Conservation (phyloP, 2,329 filamentous ascomycete genomes). For the Trichoderma afroharzianum region DNA sequence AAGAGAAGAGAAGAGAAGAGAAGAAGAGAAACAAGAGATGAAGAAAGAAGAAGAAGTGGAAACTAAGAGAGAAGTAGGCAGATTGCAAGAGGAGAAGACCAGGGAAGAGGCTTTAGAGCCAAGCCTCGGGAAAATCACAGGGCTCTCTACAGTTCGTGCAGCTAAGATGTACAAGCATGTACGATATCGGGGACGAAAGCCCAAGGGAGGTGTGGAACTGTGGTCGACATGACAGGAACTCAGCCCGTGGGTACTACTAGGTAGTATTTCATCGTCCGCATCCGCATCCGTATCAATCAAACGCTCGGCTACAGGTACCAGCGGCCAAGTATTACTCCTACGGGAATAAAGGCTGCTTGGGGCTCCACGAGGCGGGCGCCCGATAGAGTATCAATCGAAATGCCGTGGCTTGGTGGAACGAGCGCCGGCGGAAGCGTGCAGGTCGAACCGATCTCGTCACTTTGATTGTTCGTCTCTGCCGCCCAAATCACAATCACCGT, state of each 20-base stretch:
- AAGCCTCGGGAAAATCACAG: conserved; percentile 12
- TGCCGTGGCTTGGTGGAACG: background rate
- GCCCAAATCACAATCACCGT: background rate
- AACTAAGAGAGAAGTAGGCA: background rate
- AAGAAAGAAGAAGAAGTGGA: background rate
- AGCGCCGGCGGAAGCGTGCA: background rate
- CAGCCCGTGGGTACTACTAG: background rate
- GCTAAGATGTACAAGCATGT: background rate
- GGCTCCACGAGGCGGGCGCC: conserved; percentile 3
- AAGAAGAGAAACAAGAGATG: background rate
- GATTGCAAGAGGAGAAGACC: background rate
- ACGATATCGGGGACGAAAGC: background rate
- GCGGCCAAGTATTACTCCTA: background rate
- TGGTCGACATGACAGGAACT: background rate
- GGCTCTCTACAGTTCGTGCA: background rate
- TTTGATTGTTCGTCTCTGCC: background rate
- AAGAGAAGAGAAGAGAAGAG: background rate
- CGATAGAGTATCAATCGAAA: conserved; percentile 4
- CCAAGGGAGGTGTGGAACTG: conserved; percentile 1
- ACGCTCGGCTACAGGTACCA: background rate
- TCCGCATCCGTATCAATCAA: conserved; percentile 2
- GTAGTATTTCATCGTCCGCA: background rate
- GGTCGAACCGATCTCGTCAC: background rate
- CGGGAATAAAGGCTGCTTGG: background rate
- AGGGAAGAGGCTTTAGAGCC: background rate